Conservation (phyloP, 2,329 filamentous ascomycete genomes). For the Ophioceras dolichostomum region DNA sequence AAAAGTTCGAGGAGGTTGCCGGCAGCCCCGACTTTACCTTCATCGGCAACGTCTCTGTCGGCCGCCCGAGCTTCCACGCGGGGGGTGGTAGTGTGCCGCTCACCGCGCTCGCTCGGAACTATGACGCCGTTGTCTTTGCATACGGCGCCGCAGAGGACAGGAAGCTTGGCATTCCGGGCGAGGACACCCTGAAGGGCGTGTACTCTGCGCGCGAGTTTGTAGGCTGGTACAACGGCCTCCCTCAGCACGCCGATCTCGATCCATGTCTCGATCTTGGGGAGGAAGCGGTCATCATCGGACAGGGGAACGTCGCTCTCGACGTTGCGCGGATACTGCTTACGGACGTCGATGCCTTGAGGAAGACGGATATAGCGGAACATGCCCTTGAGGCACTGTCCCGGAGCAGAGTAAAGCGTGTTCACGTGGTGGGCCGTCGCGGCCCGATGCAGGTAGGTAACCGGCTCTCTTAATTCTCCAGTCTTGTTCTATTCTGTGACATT, state of each 20-base stretch:
- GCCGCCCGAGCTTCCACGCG: constrained; percentile 29
- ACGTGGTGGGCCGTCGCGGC: constrained; percentile 79
- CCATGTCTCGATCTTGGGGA: constrained; percentile 66
- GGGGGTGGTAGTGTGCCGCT: constrained; percentile 49
- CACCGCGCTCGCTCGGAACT: constrained; percentile 59
- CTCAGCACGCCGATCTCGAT: constrained; percentile 61
- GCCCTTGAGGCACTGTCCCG: constrained; percentile 62
- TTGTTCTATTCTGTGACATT: no score
- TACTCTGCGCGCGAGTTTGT: constrained; percentile 89
- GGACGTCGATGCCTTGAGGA: constrained; percentile 57
- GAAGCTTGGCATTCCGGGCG: constrained; percentile 66
- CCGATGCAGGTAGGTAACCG: constrained; percentile 59
- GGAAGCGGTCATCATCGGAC: constrained; percentile 78
- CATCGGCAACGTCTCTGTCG: constrained; percentile 78
- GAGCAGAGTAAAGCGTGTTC: constrained; percentile 67
- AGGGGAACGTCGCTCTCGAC: constrained; percentile 93
- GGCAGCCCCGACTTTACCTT: constrained; percentile 75
- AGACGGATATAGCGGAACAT: constrained; percentile 81
- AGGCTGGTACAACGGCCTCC: constrained; percentile 96
- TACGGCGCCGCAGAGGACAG: constrained; percentile 85
- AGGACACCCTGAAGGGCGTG: constrained; percentile 63
- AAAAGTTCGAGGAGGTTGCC: constrained; percentile 85
- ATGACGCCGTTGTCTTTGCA: constrained; percentile 83
- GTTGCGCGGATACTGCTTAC: constrained; percentile 80
- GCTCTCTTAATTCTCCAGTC: neutral